Evolutionary conservation across 306 rosid genomes (phyloP), one percentile per base, ranked within the genome.

Genomic region (Quercus suber): DNA sequence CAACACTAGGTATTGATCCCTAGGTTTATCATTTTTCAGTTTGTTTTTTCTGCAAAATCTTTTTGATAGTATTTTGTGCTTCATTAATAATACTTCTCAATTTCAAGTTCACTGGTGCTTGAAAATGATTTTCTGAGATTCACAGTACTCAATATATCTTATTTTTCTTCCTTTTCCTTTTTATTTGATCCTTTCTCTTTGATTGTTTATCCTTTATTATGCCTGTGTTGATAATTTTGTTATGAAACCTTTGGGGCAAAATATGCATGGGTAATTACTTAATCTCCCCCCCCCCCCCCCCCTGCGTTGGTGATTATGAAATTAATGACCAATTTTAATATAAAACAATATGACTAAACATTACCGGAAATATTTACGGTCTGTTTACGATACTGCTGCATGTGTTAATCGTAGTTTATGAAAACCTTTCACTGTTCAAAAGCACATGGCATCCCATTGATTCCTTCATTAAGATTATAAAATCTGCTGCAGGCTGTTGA

Each of bases 401-500:
- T 43, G 19, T 61, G 31, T 45, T 67, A 27, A 58, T 35, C 13
- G 30, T 31, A 73, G 15, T 53, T 2, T 31, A 73, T 60, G 60
- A 70, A 63, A 43, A 11, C 57, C 37, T 51, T 55, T 37, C 20
- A 69, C 7, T 9, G 60, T 43, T 60, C 57, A 30, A 71, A 78
- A 49, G 15, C 56, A 55, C 60, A 78, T 82, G 71, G 55, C 37
- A 64, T 81, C 30, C 21, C 31, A 27, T 52, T 57, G n/a, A 73
- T 70, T 79, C 49, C 58, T 74, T 77, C 15, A 9, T 67, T 77
- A 55, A 55, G 75, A 71, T 74, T 49, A 49, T 79, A 49, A 69
- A 78, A 71, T 76, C 75, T 81, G 77, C 68, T 84, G 78, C 97
- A 94, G 99, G 97, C 99, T 74, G 87, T 94, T 75, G 91, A 92